Evolutionary conservation across 192 early-diverging fungal genomes (phyloP), one percentile per base, ranked within the genome.

Genomic region (Linnemannia elongata): DNA sequence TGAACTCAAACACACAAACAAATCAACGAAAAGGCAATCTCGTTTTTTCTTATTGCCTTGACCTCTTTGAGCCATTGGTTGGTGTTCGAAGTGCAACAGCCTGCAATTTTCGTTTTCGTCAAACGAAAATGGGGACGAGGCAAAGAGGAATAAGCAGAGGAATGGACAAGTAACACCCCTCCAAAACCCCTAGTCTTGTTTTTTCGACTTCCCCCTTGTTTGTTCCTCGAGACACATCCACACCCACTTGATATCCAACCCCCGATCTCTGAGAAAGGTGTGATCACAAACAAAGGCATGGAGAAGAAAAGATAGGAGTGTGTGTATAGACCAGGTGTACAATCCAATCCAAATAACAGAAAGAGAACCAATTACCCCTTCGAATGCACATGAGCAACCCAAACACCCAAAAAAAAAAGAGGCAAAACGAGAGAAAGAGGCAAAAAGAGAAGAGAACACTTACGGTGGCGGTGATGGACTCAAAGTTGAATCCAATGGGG

Each of bases 401-500:
- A 52, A 52, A 22, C 49, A 22, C 6, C 49, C 49, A 52, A 33
- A 75, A 47, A 4, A 44, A 74, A 74, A 35, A 12, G 4, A 17
- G 20, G 20, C 7, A 57, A 45, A 36, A 54, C 38, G 38, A 38
- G 24, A 39, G 17, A 20, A 63, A 27, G 69, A 54, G 30, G 24
- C 35, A 38, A 18, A 57, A 22, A n/a, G 33, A 8, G 17, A 17
- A 77, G 20, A 63, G 24, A 69, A 24, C 22, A 88, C 83, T 82
- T 91, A 90, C 90, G 17, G 89, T 89, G n/a, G 89, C 91, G 57
- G 79, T 69, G 57, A 91, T 90, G 8, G 83, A 77, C 36, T 89
- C 88, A 44, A 91, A 91, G 27, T 87, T 89, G 60, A 90, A 80
- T 24, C 89, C 88, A 63, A 88, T 49, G 57, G 90, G 82, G 69